These are phyloP conservation scores for Leptoxyphium fumago DNA, from an alignment of 2,329 filamentous ascomycete genomes.

Conservation along the genomic window DNA sequence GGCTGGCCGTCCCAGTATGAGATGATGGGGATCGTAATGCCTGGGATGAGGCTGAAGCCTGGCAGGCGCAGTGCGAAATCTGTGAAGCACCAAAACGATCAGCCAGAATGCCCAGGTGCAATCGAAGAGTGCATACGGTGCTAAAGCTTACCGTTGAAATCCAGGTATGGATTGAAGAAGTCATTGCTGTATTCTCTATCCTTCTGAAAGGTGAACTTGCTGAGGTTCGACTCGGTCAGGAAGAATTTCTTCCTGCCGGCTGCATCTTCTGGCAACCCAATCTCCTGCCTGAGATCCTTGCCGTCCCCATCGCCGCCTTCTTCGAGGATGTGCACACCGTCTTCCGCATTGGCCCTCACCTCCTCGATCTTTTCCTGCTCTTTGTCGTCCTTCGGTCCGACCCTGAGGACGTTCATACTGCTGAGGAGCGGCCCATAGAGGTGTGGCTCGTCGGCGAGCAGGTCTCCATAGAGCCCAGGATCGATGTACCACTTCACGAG, in stretches of 20 bases:
- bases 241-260: constrained; percentile 45
- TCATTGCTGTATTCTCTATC: constrained; percentile 49
- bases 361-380: constrained; percentile 19
- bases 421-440: constrained; percentile 71
- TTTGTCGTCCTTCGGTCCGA: constrained; percentile 38
- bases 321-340: constrained; percentile 42
- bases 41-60: constrained; percentile 37
- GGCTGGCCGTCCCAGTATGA: constrained; percentile 70
- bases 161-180: constrained; percentile 87
- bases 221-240: constrained; percentile 39
- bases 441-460: constrained; percentile 73
- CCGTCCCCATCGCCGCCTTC: constrained; percentile 35
- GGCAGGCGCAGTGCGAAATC: constrained; percentile 58
- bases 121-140: not conserved
- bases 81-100: constrained; percentile 5
- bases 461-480: constrained; percentile 77
- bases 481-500: constrained; percentile 87
- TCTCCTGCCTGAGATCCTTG: constrained; percentile 23
- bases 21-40: constrained; percentile 58
- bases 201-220: constrained; percentile 45
- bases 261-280: constrained; percentile 25
- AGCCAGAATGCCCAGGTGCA: not conserved
- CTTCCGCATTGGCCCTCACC: constrained; percentile 42
- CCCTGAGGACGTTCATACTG: constrained; percentile 61
- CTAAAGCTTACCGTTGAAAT: constrained; percentile 52